Base-by-base conservation (phyloP, 1,284 basidiomycete species). In the Austroboletus niveus region DNA sequence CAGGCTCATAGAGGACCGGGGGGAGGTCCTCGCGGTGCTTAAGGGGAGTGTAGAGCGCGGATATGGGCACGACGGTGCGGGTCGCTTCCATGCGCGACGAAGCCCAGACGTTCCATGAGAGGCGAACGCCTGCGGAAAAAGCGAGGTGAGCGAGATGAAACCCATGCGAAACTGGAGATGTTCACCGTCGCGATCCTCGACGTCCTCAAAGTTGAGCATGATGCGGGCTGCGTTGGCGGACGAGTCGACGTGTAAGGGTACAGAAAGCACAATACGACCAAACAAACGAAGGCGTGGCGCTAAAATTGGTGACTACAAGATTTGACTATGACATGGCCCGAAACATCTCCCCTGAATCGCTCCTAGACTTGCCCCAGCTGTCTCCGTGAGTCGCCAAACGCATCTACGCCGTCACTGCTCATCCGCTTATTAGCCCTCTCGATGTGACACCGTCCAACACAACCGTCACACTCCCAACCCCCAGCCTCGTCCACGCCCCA, bases 81-180 rank as follows among this genome's bases (percentile, higher is more conserved):
- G 95, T 98, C 9, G 95, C 93, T 75, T 99, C 97, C 74, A 98
- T 93, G 62, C 95, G 86, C 57, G 93, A 94, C 39, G 94, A 95
- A 1, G 96, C 94, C 94, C 95, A 99, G 53, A 95, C 93, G 72
- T 99, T 99, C 96, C 96, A 98, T 52, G 94, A 96, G 63, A 95
- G 79, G 54, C 93, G 83, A 44, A 95, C 85, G 64, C 93, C 92
- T 95, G 62, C 39, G 35, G 2, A 5, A 11, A 42, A 38, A 38
- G 39, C 42, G 1, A 27, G 8, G 1, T 29, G 22, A 5, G 8
- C 38, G 38, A 2, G 40, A 24, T 14, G 1, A 27, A 8, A 27
- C 11, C 6, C 1, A 39, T 29, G 32, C 4, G 2, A 43, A 5
- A 27, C 27, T 12, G 47, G 5, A 14, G 29, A 43, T 24, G 65